Percentiles rank a stretch among this genome's conserved stretches.
Conservation (phyloP, 768 basidiomycete genomes). For the Cytidiella melzeri region DNA sequence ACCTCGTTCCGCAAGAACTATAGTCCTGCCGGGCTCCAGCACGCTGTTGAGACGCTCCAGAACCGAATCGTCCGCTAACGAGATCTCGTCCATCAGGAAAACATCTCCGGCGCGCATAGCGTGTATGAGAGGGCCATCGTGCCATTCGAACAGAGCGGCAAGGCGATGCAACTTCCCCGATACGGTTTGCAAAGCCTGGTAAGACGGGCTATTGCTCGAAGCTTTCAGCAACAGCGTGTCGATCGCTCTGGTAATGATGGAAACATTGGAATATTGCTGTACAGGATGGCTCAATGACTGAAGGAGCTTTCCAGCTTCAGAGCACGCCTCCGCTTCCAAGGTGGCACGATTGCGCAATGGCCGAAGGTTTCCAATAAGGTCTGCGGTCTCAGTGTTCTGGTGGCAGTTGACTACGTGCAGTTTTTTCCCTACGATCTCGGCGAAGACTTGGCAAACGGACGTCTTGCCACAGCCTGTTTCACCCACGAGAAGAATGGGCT, state of each 20-base stretch:
- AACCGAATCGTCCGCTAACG: constrained; percentile 95
- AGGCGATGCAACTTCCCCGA: constrained; percentile 42
- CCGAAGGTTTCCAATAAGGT: constrained; percentile 89
- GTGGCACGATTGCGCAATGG: constrained; percentile 74
- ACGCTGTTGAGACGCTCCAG: constrained; percentile 96
- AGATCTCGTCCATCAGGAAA: constrained; percentile 93
- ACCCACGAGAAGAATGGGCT: constrained; percentile 92
- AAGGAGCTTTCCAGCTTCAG: constrained; percentile 38
- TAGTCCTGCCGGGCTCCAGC: constrained; percentile 81
- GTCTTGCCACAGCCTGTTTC: constrained; percentile 98
- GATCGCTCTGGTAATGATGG: constrained; percentile 19
- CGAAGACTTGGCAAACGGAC: constrained; percentile 88
- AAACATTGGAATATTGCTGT: constrained; percentile 16
- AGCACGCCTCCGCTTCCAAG: constrained; percentile 42
- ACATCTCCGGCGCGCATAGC: constrained; percentile 85
- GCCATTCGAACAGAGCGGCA: constrained; percentile 92
- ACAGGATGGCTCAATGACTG: constrained; percentile 32
- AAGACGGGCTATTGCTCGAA: constrained; percentile 28
- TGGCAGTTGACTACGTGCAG: constrained; percentile 88
- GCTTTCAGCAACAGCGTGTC: constrained; percentile 15
- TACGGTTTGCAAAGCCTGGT: constrained; percentile 33
- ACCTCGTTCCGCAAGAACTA: constrained; percentile 91
- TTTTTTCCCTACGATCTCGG: constrained; percentile 52
- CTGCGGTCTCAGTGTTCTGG: constrained; percentile 97
- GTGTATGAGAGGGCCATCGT: constrained; percentile 91